phyloP scores from a whole-genome alignment of 2,329 filamentous ascomycete genomes.

The Bimuria novae-zelandiae region DNA sequence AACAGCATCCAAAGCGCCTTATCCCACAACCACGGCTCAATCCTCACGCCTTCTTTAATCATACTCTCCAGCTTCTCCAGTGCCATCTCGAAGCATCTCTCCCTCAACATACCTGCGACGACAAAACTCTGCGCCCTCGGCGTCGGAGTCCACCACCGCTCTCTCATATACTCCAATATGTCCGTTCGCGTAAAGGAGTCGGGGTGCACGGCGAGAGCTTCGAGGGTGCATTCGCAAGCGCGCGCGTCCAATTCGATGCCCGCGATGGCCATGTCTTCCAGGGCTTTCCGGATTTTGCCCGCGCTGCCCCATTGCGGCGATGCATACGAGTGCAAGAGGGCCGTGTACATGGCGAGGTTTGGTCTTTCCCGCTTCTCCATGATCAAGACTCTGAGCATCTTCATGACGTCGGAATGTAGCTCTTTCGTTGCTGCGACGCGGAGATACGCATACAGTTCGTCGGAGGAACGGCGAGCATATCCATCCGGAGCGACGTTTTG shows the following conservation, averaged over 20 bases:
- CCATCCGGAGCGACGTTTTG: no score
- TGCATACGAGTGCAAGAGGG: constrained; percentile 73
- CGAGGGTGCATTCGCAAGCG: constrained; percentile 73
- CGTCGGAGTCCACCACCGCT: constrained; percentile 70
- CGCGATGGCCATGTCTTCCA: constrained; percentile 71
- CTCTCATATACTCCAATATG: constrained; percentile 74
- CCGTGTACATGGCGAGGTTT: constrained; percentile 69
- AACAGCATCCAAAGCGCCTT: constrained; percentile 76
- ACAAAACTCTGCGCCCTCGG: constrained; percentile 68
- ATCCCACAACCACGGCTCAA: constrained; percentile 77
- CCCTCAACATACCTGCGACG: constrained; percentile 74
- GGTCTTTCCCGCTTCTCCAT: constrained; percentile 59
- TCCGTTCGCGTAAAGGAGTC: constrained; percentile 77
- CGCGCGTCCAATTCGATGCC: constrained; percentile 66
- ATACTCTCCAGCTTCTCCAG: constrained; percentile 71
- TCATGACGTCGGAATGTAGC: constrained; percentile 31
- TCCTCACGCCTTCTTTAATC: constrained; percentile 57
- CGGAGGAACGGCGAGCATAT: constrained; percentile 31
- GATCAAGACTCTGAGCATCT: constrained; percentile 64
- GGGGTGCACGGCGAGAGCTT: constrained; percentile 79
- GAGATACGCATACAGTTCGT: constrained; percentile 37
- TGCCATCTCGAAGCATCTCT: constrained; percentile 82
- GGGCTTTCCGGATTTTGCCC: constrained; percentile 63
- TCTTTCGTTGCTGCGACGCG: constrained; percentile 34
- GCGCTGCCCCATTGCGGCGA: constrained; percentile 68